These are phyloP conservation scores for Margaritispora aquatica DNA, from an alignment of 495 filamentous ascomycete species.

Conservation along the genomic window DNA sequence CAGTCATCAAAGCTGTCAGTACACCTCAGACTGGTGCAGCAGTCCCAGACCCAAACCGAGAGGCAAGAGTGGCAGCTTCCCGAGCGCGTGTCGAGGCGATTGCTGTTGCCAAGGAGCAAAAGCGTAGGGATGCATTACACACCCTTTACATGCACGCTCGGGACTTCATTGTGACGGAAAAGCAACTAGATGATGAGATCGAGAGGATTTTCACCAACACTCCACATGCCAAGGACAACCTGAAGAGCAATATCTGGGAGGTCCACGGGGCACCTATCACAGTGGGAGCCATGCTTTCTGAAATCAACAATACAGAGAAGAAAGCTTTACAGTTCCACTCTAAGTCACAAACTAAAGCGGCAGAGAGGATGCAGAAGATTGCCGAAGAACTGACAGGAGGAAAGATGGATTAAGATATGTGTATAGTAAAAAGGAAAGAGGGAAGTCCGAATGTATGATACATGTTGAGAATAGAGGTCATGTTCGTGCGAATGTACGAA, in stretches of 20 bases:
- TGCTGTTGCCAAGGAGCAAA: conserved; percentile 30
- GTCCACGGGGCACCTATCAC: conserved; percentile 41
- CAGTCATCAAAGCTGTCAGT: conserved; percentile 37
- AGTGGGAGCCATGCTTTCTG: conserved; percentile 37
- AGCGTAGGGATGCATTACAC: conserved; percentile 46
- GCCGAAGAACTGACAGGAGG: conserved; percentile 65
- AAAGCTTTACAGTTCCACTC: conserved; percentile 7
- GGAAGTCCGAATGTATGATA: neutral
- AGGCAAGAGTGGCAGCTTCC: conserved; percentile 29
- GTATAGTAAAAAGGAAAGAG: neutral
- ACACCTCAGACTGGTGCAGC: conserved; percentile 26
- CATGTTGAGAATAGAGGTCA: neutral
- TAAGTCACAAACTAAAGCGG: conserved; percentile 16
- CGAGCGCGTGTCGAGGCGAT: conserved; percentile 32
- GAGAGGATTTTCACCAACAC: conserved; percentile 49
- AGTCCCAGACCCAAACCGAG: conserved; percentile 27
- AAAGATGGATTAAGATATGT: conserved; percentile 41
- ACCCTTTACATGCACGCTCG: conserved; percentile 60
- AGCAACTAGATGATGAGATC: conserved; percentile 52
- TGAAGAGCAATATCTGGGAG: conserved; percentile 52
- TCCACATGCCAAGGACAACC: conserved; percentile 27
- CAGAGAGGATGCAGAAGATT: conserved; percentile 55
- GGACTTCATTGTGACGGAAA: conserved; percentile 55
- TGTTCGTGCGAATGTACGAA: too few relatives aligned
- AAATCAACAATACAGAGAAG: conserved; percentile 26